Base-by-base conservation (phyloP, 2,329 filamentous ascomycete species). In the Dactylella cylindrospora region DNA sequence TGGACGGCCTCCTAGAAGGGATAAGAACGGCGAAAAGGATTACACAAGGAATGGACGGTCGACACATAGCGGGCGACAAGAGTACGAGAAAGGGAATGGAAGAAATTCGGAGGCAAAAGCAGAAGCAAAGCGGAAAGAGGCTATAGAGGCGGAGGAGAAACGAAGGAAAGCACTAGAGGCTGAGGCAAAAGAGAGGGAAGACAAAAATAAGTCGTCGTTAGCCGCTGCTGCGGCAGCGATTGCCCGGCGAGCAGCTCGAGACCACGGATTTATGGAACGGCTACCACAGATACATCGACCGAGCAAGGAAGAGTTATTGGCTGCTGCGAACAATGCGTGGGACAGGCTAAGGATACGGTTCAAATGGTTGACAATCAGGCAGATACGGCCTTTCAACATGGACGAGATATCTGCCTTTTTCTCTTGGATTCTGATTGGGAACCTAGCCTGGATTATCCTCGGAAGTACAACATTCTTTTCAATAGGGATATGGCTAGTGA, bases 381-480 rank as follows among this genome's bases (percentile, higher is more conserved):
- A 90, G 71, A 88, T 87, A 72, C 81, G 93, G 29, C 93, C 93
- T 0, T 98, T 93, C 82, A 98, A 95, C 72, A 81, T 85, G 17
- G 93, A 98, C 72, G 93, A 98, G 75, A 96, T 95, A 78, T 88
- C 90, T 38, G 93, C 93, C 3, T 91, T 98, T 65, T 83, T 89
- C 47, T 97, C 93, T 1, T 97, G 91, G 91, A 86, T 98, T 65
- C 80, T 97, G 65, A 79, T 96, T 49, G 93, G 91, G 0, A 93
- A 98, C 73, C 78, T 98, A 6, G 81, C 95, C 8, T 98, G 93
- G 93, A 82, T 98, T 68, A 80, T 97, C n/a, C 80, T 97, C 23
- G 93, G 93, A 49, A 98, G 93, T 0, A 98, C 93, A 0, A 97
- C 93, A 0, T 98, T 98, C 73, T 90, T 97, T 73, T 96, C 91